These are phyloP conservation scores for Sequoiadendron giganteum DNA, from an alignment of 75 land plant genomes.

Conservation along the genomic window DNA sequence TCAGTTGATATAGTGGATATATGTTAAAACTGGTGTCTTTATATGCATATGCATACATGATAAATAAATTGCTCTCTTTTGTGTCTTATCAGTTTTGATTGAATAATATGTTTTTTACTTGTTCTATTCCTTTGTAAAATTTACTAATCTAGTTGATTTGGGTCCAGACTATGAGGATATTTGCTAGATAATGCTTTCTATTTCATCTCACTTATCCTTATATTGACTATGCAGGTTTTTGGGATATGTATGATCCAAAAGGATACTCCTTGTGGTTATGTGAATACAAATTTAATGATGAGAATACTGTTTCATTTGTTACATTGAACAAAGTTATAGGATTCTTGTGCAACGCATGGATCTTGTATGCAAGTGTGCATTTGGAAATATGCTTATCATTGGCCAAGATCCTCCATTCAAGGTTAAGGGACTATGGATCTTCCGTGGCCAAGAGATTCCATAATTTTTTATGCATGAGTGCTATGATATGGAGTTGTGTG, in stretches of 20 bases:
- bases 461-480: slow-evolving; percentile 80
- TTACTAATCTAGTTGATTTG: not conserved
- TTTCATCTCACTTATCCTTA: not conserved
- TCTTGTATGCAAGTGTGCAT: slow-evolving; percentile 82
- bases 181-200: not conserved
- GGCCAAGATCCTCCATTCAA: slow-evolving; percentile 78
- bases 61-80: not conserved
- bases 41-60: not conserved
- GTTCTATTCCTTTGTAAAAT: not conserved
- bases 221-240: slow-evolving; percentile 60
- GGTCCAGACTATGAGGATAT: no score
- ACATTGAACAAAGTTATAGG: slow-evolving; percentile 95
- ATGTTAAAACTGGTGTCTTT: not conserved
- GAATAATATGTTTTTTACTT: not conserved
- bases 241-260: slow-evolving; percentile 98
- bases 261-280: slow-evolving; percentile 99
- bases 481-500: slow-evolving; percentile 85
- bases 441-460: slow-evolving; percentile 91
- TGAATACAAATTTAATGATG: slow-evolving; percentile 94
- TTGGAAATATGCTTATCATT: slow-evolving; percentile 91
- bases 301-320: slow-evolving; percentile 89
- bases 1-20: not conserved
- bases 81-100: not conserved
- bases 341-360: slow-evolving; percentile 94
- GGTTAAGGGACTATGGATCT: slow-evolving; percentile 95